Base-by-base conservation (phyloP, 139 green algal genomes). In the Haematococcus sp. region DNA sequence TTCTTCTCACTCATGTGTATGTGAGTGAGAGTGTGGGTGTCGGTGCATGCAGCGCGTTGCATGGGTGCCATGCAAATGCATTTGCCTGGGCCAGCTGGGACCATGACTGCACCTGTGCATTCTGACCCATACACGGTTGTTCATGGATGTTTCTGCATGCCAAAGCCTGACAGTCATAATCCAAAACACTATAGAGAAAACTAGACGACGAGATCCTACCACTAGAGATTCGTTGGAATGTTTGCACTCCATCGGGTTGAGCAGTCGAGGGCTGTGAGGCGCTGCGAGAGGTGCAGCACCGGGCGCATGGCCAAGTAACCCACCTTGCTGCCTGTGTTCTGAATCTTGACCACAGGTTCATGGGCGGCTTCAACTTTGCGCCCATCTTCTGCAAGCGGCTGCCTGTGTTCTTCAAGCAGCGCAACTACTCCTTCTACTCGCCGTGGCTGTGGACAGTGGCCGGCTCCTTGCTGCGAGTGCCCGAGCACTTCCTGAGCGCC, bases 361-460 rank as follows among this genome's bases (percentile, higher is more conserved):
- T 61, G 46, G 46, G 46, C 44, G 51, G 71, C 43, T 51, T 67
- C 59, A 55, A 61, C 28, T 25, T 1, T 3, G 35, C 35, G 2
- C 28, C 63, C 17, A n/a, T 2, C 4, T 73, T 43, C 49, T 31
- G 52, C 1, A 27, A n/a, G 61, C 34, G 23, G 23, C 75, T 73
- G 68, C 63, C 76, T 11, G 82, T 97, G 23, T 96, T 90, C 75
- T 97, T 87, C 84, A 94, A 94, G 82, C 91, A 97, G 68, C 77
- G 89, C 11, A 78, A 92, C 77, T 80, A 83, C 63, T 46, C 80
- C 60, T 92, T 96, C 73, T 96, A 90, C 68, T 79, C 87, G 0
- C 43, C 89, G 7, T 83, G 67, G 56, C 72, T 70, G 3, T 94
- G 76, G 44, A 55, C 60, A 16, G 33, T 85, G 19, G 76, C 71